Conservation (phyloP, 1,284 basidiomycete species). For the Somion occarium region DNA sequence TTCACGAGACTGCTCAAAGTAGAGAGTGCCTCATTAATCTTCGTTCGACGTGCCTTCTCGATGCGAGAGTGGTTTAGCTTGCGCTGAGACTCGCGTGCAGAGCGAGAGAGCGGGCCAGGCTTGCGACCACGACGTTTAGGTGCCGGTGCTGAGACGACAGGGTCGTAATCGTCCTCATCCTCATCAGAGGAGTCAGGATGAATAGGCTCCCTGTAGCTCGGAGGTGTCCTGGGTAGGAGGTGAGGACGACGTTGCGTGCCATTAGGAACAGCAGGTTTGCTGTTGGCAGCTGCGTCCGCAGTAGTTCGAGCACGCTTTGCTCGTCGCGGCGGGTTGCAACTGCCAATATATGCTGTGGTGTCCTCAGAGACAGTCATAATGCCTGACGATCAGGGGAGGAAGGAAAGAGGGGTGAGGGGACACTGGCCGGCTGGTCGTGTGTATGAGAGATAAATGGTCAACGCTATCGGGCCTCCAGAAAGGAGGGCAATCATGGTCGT, state of each 20-base stretch:
- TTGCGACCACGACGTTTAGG: conserved; percentile 62
- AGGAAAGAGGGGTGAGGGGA: conserved; percentile 6
- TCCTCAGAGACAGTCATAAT: conserved; percentile 14
- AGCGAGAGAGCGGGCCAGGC: conserved; percentile 61
- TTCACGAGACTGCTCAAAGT: conserved; percentile 61
- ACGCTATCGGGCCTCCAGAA: conserved; percentile 3
- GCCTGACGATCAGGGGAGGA: conserved; percentile 5
- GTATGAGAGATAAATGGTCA: conserved; percentile 13
- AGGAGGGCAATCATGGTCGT: conserved; percentile 17
- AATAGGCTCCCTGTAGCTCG: too few relatives aligned
- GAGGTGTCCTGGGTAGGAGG: conserved; percentile 19
- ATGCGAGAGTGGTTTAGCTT: conserved; percentile 82
- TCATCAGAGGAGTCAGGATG: conserved; percentile 5
- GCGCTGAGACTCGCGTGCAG: conserved; percentile 70
- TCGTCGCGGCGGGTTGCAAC: conserved; percentile 53
- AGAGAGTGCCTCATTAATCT: conserved; percentile 77
- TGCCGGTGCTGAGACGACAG: conserved; percentile 17
- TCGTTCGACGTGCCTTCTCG: conserved; percentile 76
- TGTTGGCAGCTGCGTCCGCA: conserved; percentile 6
- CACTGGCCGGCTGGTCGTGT: not conserved
- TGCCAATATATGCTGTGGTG: conserved; percentile 36
- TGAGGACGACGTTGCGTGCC: conserved; percentile 16
- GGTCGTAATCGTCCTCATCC: conserved; percentile 29
- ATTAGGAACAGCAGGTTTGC: conserved; percentile 12
- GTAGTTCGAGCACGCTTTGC: conserved; percentile 42